Conservation (phyloP, 1,284 basidiomycete genomes). For the Malassezia equina region DNA sequence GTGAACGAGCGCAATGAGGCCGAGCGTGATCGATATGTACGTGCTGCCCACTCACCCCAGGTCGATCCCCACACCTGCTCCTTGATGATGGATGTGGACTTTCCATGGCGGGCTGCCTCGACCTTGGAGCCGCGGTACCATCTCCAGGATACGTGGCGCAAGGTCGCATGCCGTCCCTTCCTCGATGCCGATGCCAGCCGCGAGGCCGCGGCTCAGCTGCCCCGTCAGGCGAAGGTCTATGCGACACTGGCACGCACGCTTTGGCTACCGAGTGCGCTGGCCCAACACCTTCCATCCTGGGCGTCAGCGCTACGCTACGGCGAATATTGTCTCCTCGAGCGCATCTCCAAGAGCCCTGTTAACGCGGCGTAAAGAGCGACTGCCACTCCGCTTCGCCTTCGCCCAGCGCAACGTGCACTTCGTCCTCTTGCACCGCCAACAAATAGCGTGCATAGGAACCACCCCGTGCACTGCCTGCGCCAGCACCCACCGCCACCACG, state of each 20-base stretch:
- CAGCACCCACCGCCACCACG: constrained; percentile 36
- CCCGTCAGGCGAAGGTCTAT: not conserved
- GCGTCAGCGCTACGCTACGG: constrained; percentile 20
- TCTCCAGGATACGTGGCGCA: constrained; percentile 22
- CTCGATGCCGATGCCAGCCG: constrained; percentile 34
- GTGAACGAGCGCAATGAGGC: constrained; percentile 84
- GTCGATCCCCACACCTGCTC: constrained; percentile 29
- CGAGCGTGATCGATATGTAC: constrained; percentile 68
- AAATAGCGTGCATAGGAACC: constrained; percentile 30
- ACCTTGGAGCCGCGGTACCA: constrained; percentile 26
- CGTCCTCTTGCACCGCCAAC: constrained; percentile 38
- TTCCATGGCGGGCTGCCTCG: constrained; percentile 2
- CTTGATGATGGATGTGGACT: constrained; percentile 34
- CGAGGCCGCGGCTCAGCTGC: constrained; percentile 9
- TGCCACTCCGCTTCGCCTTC: constrained; percentile 22
- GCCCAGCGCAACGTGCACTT: constrained; percentile 33
- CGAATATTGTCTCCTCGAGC: constrained; percentile 31
- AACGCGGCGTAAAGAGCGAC: constrained; percentile 1
- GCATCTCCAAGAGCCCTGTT: not conserved
- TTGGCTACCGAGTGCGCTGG: constrained; percentile 23
- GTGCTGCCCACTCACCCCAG: constrained; percentile 44
- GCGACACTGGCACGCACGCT: constrained; percentile 28
- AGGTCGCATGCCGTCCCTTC: constrained; percentile 30
- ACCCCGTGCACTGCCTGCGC: constrained; percentile 31
- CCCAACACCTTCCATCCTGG: not conserved